Conservation (phyloP, 176 grass and related monocot genomes). For the Oropetium thomaeum region DNA sequence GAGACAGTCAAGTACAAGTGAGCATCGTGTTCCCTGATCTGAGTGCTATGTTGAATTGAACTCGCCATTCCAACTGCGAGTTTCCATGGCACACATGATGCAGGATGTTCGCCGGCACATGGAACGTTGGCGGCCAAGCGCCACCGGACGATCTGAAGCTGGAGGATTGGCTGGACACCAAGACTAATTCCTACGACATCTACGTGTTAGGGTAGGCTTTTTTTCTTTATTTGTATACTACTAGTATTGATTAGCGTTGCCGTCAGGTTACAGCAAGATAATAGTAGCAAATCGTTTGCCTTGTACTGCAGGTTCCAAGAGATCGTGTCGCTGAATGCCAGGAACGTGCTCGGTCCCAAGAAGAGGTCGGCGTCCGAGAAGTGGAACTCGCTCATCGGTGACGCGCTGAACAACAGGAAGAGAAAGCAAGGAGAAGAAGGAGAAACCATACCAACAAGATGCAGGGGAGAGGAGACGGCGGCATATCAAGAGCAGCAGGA, state of each 20-base stretch:
- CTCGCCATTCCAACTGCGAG: neutral
- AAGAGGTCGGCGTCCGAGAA: slow-evolving; percentile 51
- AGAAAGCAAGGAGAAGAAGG: neutral
- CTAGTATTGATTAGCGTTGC: neutral
- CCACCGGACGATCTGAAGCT: slow-evolving; percentile 57
- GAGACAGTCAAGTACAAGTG: slow-evolving; percentile 61
- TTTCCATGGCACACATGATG: neutral
- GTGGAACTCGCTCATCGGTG: slow-evolving; percentile 63
- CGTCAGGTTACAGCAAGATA: neutral
- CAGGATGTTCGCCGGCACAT: slow-evolving; percentile 71
- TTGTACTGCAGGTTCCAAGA: slow-evolving; percentile 65
- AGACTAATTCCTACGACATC: slow-evolving; percentile 59
- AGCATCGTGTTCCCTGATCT: neutral
- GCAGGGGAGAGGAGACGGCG: neutral
- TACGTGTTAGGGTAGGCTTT: slow-evolving; percentile 95
- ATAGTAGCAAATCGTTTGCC: neutral
- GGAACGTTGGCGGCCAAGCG: slow-evolving; percentile 71
- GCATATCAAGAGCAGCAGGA: neutral
- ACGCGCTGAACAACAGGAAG: slow-evolving; percentile 52
- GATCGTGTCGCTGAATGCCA: slow-evolving; percentile 66
- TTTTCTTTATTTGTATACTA: neutral
- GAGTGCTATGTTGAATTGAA: neutral
- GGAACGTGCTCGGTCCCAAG: slow-evolving; percentile 70
- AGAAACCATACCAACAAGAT: neutral
- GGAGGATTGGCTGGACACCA: slow-evolving; percentile 72